Evolutionary conservation across 441 rosid genomes (phyloP).

Genomic region (Populus trichocarpa): DNA sequence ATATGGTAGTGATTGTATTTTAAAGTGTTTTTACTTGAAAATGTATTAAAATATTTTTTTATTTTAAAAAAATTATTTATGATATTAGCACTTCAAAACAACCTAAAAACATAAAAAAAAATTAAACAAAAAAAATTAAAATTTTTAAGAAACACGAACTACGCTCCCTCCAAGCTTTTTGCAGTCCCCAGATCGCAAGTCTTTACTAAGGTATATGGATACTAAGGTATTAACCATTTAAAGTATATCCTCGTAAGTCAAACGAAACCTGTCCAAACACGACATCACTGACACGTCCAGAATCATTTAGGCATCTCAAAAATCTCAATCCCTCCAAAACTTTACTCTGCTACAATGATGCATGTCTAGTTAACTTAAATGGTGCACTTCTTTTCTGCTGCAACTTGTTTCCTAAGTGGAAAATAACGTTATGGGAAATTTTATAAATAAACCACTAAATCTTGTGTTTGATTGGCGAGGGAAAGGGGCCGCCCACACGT

Average conservation of each 20-base stretch:
- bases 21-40: no score
- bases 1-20: no score
- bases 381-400: constrained; percentile 6
- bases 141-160: no score
- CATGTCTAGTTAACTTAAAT: neutral
- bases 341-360: neutral
- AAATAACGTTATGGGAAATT: constrained; percentile 9
- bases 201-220: constrained; percentile 32
- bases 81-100: no score
- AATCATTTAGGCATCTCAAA: no score
- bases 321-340: neutral
- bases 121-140: no score
- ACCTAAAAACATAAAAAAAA: no score
- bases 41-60: no score
- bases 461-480: constrained; percentile 4
- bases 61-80: no score
- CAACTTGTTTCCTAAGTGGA: constrained; percentile 16
- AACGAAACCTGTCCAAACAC: neutral
- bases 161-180: constrained; percentile 65
- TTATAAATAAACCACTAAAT: constrained; percentile 4
- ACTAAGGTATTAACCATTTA: neutral
- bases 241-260: no score
- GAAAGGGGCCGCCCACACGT: constrained; percentile 11
- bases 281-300: neutral
- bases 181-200: constrained; percentile 52